These are phyloP conservation scores for Candida koratica DNA, from an alignment of 805 yeast genomes.

Conservation along the genomic window DNA sequence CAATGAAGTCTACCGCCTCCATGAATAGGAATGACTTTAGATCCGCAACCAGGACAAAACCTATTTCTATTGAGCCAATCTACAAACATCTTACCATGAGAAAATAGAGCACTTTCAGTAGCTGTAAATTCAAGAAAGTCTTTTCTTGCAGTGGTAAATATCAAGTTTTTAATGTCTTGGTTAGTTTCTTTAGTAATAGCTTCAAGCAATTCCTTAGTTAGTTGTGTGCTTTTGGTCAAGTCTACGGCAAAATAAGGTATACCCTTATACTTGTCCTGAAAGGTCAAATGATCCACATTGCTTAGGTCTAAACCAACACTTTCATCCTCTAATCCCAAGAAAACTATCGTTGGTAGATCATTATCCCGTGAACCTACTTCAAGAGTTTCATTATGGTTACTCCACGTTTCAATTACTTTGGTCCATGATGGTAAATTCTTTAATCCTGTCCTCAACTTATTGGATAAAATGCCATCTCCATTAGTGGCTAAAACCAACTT, in stretches of 20 bases:
- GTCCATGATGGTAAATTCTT: constrained; percentile 17
- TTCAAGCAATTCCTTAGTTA: constrained; percentile 33
- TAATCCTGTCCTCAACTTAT: constrained; percentile 19
- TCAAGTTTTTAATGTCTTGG: constrained; percentile 10
- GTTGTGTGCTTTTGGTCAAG: constrained; percentile 41
- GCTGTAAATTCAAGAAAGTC: constrained; percentile 33
- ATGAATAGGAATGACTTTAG: constrained; percentile 54
- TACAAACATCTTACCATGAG: constrained; percentile 78
- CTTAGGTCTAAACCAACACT: constrained; percentile 38
- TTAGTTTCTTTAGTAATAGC: constrained; percentile 11
- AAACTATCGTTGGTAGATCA: constrained; percentile 36
- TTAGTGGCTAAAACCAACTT: constrained; percentile 35
- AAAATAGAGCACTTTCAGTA: constrained; percentile 60
- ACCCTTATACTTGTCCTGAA: constrained; percentile 52
- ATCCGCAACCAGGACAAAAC: constrained; percentile 87
- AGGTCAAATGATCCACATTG: constrained; percentile 30
- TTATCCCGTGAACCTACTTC: constrained; percentile 38
- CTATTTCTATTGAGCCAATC: constrained; percentile 78
- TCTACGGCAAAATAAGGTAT: constrained; percentile 65
- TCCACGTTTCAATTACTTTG: constrained; percentile 20
- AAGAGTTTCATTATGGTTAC: constrained; percentile 29
- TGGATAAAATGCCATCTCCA: constrained; percentile 26
- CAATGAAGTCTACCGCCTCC: constrained; percentile 65
- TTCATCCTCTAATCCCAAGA: constrained; percentile 45
- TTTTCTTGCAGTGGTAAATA: constrained; percentile 32